These are phyloP conservation scores for Rosa hybrid DNA, from an alignment of 331 rosid genomes.

Conservation along the genomic window DNA sequence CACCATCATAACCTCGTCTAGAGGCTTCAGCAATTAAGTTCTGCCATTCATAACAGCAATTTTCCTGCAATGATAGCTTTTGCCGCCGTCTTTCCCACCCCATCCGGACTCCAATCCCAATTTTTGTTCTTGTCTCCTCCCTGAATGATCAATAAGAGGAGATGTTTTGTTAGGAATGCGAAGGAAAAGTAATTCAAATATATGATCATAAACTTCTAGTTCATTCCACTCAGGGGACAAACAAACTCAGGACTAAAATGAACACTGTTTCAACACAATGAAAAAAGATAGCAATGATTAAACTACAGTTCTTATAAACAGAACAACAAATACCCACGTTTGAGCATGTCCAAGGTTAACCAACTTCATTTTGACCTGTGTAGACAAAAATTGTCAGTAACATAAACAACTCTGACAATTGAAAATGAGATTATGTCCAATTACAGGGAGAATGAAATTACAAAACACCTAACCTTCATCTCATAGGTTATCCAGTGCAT, in stretches of 20 bases:
- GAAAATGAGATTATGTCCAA: neutral
- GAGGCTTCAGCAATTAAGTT: constrained; percentile 82
- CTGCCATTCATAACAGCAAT: constrained; percentile 79
- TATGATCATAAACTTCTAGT: neutral
- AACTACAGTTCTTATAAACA: constrained; percentile 15
- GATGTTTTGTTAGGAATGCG: neutral
- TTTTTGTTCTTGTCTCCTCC: constrained; percentile 69
- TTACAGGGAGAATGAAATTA: neutral
- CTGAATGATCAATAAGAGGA: constrained; percentile 45
- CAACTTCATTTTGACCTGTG: constrained; percentile 93
- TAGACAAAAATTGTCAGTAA: constrained; percentile 27
- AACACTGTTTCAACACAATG: neutral
- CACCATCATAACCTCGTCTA: constrained; percentile 62
- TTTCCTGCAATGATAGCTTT: constrained; percentile 60
- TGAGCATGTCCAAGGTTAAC: constrained; percentile 81
- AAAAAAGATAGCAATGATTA: neutral
- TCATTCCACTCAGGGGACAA: neutral
- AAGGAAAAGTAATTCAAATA: neutral
- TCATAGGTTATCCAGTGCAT: constrained; percentile 7
- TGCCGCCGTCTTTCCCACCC: constrained; percentile 69
- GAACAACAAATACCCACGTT: constrained; percentile 54
- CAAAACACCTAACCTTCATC: neutral
- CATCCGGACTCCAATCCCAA: constrained; percentile 67
- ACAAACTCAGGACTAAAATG: constrained; percentile 1
- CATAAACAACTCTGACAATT: constrained; percentile 15